Percentiles rank a stretch among this genome's conserved stretches.
Conservation (phyloP, 306 rosid species). For the Geum urbanum region DNA sequence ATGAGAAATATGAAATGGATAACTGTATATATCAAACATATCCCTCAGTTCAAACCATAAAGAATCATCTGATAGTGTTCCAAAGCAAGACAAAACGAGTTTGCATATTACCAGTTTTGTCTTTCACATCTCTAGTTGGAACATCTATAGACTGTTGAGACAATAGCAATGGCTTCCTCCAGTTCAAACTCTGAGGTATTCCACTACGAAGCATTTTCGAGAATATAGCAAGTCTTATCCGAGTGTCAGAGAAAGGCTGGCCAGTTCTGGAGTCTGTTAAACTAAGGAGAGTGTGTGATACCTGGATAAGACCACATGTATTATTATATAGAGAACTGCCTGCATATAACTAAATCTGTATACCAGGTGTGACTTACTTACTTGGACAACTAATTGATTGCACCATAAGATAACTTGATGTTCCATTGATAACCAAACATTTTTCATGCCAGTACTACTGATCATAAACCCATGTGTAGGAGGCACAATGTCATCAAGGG, state of each 20-base stretch:
- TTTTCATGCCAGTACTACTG: slow-evolving; percentile 86
- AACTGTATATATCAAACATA: neutral
- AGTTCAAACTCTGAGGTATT: slow-evolving; percentile 60
- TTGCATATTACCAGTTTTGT: slow-evolving; percentile 50
- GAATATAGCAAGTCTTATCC: slow-evolving; percentile 55
- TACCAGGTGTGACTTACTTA: slow-evolving; percentile 36
- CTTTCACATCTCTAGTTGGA: slow-evolving; percentile 43
- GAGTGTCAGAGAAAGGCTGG: slow-evolving; percentile 62
- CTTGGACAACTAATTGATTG: slow-evolving; percentile 90
- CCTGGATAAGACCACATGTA: slow-evolving; percentile 48
- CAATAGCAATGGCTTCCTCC: slow-evolving; percentile 46
- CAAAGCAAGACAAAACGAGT: neutral
- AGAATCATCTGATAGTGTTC: neutral
- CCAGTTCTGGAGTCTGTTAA: slow-evolving; percentile 71
- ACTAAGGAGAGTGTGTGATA: slow-evolving; percentile 91
- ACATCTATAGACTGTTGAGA: slow-evolving; percentile 39
- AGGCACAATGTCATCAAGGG: slow-evolving; percentile 92
- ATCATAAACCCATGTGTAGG: slow-evolving; percentile 96
- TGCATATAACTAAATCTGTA: slow-evolving; percentile 20
- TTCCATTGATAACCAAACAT: slow-evolving; percentile 99
- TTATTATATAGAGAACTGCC: slow-evolving; percentile 25
- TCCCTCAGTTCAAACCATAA: neutral
- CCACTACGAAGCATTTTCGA: slow-evolving; percentile 88
- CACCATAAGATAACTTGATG: slow-evolving; percentile 99
- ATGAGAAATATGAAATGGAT: no score